Evolutionary conservation across 73 alveolate genomes (phyloP).

Genomic region (Paramecium sonneborni): DNA sequence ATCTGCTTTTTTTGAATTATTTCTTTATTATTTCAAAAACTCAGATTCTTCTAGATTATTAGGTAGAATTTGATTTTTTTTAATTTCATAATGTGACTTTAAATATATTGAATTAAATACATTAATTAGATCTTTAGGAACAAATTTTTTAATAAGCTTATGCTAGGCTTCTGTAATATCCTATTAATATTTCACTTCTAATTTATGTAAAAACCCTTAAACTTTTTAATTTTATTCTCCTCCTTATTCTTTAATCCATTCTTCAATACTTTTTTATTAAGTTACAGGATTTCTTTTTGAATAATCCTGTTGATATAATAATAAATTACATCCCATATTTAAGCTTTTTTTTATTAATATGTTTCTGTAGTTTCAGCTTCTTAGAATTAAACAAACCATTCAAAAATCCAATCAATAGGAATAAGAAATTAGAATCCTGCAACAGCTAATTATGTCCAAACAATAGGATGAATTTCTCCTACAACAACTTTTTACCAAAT

Average conservation of each 20-base stretch:
- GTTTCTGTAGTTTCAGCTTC: not conserved
- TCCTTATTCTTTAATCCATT: constrained; percentile 50
- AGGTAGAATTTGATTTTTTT: not conserved
- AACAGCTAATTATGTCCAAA: not conserved
- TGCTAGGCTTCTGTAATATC: not conserved
- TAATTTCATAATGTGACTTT: not conserved
- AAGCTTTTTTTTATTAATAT: not conserved
- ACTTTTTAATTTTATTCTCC: not conserved
- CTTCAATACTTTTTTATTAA: constrained; percentile 47
- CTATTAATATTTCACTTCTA: not conserved
- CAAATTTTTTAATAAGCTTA: not conserved
- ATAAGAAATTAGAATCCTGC: not conserved
- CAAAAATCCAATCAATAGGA: constrained; percentile 7
- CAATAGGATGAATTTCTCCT: not conserved
- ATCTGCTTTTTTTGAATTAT: not conserved
- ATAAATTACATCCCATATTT: not conserved
- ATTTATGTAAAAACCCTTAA: not conserved
- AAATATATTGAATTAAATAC: not conserved
- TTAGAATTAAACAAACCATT: not conserved
- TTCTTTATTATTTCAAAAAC: not conserved
- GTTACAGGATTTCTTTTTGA: constrained; percentile 57
- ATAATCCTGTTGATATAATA: constrained; percentile 1
- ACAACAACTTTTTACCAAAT: not conserved
- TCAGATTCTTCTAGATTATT: not conserved
- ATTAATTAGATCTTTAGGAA: not conserved